phyloP scores from a whole-genome alignment of 2,329 filamentous ascomycete species.

The Stenocarpella maydis region DNA sequence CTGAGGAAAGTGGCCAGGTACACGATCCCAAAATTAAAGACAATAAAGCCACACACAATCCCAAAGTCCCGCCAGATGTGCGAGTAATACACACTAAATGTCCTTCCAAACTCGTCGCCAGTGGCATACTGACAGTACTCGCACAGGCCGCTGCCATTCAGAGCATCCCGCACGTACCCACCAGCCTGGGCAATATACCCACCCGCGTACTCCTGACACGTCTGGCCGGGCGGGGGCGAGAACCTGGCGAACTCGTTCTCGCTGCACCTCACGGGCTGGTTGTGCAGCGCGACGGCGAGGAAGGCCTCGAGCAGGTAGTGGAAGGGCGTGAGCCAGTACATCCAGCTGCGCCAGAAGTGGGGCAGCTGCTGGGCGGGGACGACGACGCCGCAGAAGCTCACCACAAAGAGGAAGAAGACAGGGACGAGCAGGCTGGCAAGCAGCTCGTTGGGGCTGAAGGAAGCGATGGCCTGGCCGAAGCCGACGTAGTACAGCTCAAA shows the following conservation, averaged over 20 bases:
- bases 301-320: slow-evolving; percentile 67
- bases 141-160: slow-evolving; percentile 47
- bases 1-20: slow-evolving; percentile 56
- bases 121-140: slow-evolving; percentile 60
- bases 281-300: slow-evolving; percentile 61
- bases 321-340: slow-evolving; percentile 69
- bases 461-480: slow-evolving; percentile 70
- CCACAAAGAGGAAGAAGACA: slow-evolving; percentile 63
- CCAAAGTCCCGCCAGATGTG: slow-evolving; percentile 75
- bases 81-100: slow-evolving; percentile 59
- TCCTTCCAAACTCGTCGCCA: slow-evolving; percentile 61
- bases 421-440: slow-evolving; percentile 67
- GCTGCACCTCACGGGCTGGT: slow-evolving; percentile 54
- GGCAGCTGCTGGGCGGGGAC: slow-evolving; percentile 72
- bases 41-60: slow-evolving; percentile 61
- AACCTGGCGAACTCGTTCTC: slow-evolving; percentile 60
- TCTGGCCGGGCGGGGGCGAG: slow-evolving; percentile 57
- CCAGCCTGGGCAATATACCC: slow-evolving; percentile 56
- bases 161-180: slow-evolving; percentile 62
- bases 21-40: slow-evolving; percentile 67
- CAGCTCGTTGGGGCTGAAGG: slow-evolving; percentile 68
- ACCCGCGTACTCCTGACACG: slow-evolving; percentile 65
- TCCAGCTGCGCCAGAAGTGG: slow-evolving; percentile 73
- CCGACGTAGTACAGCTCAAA: slow-evolving; percentile 69
- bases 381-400: slow-evolving; percentile 78